These are phyloP conservation scores for Aureobasidium subglaciale DNA, from an alignment of 2,329 filamentous ascomycete species.

Conservation along the genomic window DNA sequence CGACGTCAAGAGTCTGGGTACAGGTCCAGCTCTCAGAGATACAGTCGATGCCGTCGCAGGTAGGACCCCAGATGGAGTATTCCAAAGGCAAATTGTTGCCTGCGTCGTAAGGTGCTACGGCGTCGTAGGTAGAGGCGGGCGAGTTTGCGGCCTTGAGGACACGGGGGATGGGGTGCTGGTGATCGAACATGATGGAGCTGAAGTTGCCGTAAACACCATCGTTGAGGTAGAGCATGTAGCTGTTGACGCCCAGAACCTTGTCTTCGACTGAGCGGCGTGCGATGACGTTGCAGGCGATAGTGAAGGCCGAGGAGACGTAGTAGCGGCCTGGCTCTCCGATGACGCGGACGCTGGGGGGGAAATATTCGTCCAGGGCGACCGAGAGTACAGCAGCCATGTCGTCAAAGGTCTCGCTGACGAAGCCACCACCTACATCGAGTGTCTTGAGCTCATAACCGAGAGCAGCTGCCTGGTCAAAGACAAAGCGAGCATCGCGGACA, in stretches of 20 bases:
- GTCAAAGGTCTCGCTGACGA: slow-evolving; percentile 86
- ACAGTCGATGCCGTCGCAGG: slow-evolving; percentile 95
- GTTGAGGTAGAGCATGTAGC: slow-evolving; percentile 97
- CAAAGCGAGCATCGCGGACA: slow-evolving; percentile 76
- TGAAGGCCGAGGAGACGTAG: slow-evolving; percentile 91
- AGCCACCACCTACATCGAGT: slow-evolving; percentile 90
- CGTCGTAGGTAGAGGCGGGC: slow-evolving; percentile 24
- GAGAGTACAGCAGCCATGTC: slow-evolving; percentile 76
- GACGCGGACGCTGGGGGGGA: slow-evolving; percentile 73
- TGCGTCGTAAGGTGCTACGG: slow-evolving; percentile 30
- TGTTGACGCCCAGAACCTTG: slow-evolving; percentile 56
- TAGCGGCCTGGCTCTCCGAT: slow-evolving; percentile 96
- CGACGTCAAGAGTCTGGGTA: slow-evolving; percentile 71
- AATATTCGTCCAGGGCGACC: slow-evolving; percentile 75
- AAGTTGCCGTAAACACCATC: slow-evolving; percentile 98
- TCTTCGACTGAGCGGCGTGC: slow-evolving; percentile 83
- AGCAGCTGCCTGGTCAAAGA: slow-evolving; percentile 76
- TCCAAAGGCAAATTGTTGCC: slow-evolving; percentile 49
- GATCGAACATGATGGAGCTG: slow-evolving; percentile 98
- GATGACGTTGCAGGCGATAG: slow-evolving; percentile 91
- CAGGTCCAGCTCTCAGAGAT: slow-evolving; percentile 78
- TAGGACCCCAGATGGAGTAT: slow-evolving; percentile 97
- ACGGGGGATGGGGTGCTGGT: slow-evolving; percentile 83
- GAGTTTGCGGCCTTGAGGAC: slow-evolving; percentile 58
- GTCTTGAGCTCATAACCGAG: slow-evolving; percentile 78